Evolutionary conservation across 2,329 filamentous ascomycete genomes (phyloP).

Genomic region (Trichothecium sympodiale): DNA sequence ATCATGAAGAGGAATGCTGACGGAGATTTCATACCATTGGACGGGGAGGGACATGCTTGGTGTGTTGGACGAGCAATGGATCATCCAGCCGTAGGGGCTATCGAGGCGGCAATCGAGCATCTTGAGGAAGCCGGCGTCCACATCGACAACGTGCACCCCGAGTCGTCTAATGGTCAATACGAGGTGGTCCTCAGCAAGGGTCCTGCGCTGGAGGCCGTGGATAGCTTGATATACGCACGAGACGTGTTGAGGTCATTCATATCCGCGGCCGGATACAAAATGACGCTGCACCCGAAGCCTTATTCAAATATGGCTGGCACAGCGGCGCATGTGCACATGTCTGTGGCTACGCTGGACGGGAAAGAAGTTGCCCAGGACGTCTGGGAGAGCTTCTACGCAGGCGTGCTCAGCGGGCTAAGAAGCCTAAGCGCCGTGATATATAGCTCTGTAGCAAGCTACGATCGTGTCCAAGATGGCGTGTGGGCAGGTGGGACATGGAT

Average conservation of each 20-base stretch:
- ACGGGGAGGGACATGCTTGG: conserved; percentile 60
- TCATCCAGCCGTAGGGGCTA: conserved; percentile 40
- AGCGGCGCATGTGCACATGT: conserved; percentile 60
- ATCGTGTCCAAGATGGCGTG: conserved; percentile 52
- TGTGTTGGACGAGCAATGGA: conserved; percentile 53
- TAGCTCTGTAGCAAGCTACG: conserved; percentile 56
- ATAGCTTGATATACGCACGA: conserved; percentile 58
- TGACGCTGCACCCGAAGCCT: conserved; percentile 67
- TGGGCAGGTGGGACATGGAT: conserved; percentile 76
- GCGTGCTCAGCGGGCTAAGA: conserved; percentile 54
- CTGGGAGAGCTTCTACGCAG: conserved; percentile 60
- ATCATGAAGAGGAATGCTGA: conserved; percentile 42
- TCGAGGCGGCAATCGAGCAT: conserved; percentile 53
- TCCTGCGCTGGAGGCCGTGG: conserved; percentile 55
- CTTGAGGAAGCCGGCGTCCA: conserved; percentile 53
- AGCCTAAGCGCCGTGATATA: conserved; percentile 61
- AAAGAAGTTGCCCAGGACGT: conserved; percentile 26
- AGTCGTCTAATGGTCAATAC: conserved; percentile 64
- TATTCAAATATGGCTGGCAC: conserved; percentile 46
- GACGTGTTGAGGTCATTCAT: conserved; percentile 58
- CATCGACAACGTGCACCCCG: conserved; percentile 64
- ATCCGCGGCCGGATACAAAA: conserved; percentile 47
- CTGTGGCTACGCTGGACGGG: conserved; percentile 39
- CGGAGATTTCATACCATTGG: conserved; percentile 27
- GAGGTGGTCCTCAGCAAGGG: conserved; percentile 60